Conservation (phyloP, 495 filamentous ascomycete species). For the Jackrogersella minutella region DNA sequence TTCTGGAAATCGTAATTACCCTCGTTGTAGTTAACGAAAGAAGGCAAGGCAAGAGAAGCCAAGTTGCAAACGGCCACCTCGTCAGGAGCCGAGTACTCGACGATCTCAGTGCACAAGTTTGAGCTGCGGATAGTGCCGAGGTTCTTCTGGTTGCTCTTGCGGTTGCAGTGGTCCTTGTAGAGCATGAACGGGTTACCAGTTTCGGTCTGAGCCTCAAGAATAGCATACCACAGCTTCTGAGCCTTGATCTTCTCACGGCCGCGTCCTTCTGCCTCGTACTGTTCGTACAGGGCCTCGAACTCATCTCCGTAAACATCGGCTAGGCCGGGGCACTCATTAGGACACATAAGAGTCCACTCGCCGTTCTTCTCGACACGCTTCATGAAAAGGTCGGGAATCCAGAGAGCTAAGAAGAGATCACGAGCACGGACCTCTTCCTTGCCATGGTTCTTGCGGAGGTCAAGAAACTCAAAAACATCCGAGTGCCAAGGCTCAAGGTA, state of each 20-base stretch:
- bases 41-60: constrained; percentile 89
- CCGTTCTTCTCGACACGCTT: constrained; percentile 95
- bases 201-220: constrained; percentile 97
- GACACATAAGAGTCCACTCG: constrained; percentile 97
- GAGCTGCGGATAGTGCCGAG: constrained; percentile 97
- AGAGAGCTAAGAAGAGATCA: constrained; percentile 96
- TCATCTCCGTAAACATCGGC: constrained; percentile 97
- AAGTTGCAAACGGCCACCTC: constrained; percentile 99
- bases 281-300: constrained; percentile 93
- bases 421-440: constrained; percentile 98
- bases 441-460: constrained; percentile 98
- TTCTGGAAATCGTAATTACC: constrained; percentile 93
- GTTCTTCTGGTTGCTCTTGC: constrained; percentile 99
- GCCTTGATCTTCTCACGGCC: constrained; percentile 92
- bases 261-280: constrained; percentile 88
- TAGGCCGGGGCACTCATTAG: constrained; percentile 91
- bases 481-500: constrained; percentile 99
- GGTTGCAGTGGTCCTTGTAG: constrained; percentile 98
- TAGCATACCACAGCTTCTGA: constrained; percentile 98
- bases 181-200: constrained; percentile 99
- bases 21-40: constrained; percentile 82
- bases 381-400: constrained; percentile 99
- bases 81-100: constrained; percentile 96
- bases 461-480: constrained; percentile 96
- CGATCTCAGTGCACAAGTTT: constrained; percentile 97